Evolutionary conservation across 116 monocot genomes (phyloP).

Genomic region (Zostera marina): DNA sequence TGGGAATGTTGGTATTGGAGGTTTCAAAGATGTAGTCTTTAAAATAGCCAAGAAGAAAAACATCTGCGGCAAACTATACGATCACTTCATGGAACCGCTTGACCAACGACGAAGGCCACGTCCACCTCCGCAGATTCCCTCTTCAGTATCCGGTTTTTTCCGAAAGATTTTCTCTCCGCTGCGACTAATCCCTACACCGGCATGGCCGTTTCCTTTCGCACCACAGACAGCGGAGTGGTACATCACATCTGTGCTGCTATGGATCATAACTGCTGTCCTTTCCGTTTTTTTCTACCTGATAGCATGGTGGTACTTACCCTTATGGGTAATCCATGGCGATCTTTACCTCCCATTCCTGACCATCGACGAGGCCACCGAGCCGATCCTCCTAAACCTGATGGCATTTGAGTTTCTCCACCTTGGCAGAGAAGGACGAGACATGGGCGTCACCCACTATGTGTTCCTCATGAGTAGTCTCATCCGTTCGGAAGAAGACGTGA

Average conservation of each 20-base stretch:
- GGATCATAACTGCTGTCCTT: too few species aligned
- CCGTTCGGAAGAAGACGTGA: constrained; percentile 2
- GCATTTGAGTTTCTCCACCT: constrained; percentile 12
- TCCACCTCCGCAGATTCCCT: too few species aligned
- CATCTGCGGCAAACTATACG: neutral
- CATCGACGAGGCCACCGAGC: constrained; percentile 9
- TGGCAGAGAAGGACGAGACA: neutral
- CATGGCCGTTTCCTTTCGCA: too few species aligned
- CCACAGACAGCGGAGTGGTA: too few species aligned
- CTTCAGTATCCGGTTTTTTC: too few species aligned
- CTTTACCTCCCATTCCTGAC: constrained; percentile 4
- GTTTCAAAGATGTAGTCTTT: constrained; percentile 5
- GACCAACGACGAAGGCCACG: too few species aligned
- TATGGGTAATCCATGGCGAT: neutral
- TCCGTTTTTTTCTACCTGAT: neutral
- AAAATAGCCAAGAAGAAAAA: neutral
- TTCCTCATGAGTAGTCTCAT: constrained; percentile 6
- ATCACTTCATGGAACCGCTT: constrained; percentile 2
- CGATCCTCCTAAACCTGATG: constrained; percentile 8
- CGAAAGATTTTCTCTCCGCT: too few species aligned
- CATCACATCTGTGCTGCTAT: too few species aligned
- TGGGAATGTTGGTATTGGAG: neutral
- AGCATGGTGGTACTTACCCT: neutral
- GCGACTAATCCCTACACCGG: too few species aligned
- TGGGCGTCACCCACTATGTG: constrained; percentile 9